phyloP scores from a whole-genome alignment of 176 grass and related monocot species.

The Otatea glauca region DNA sequence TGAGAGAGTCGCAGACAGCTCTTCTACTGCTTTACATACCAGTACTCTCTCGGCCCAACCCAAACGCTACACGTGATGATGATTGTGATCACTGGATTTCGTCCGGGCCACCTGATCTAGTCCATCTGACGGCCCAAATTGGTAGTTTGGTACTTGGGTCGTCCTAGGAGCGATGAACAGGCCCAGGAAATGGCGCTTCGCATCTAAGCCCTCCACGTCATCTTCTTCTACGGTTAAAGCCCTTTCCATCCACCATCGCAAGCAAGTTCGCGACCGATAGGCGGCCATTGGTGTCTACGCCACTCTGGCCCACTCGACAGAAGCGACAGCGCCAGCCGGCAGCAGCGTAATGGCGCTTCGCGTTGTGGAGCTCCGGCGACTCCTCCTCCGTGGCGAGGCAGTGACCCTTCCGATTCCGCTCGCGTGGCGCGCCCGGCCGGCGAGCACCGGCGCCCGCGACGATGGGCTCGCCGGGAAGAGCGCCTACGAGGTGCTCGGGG shows the following conservation, averaged over 20 bases:
- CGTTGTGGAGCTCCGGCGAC: slow-evolving; percentile 44
- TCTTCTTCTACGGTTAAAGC: background rate
- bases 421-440: slow-evolving; percentile 29
- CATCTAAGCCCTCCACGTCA: slow-evolving; percentile 19
- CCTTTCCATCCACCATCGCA: background rate
- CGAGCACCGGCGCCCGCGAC: slow-evolving; percentile 32
- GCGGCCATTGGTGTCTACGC: slow-evolving; percentile 23
- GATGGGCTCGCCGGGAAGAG: slow-evolving; percentile 57
- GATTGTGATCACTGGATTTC: no score
- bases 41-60: background rate
- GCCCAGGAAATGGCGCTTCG: background rate
- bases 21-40: background rate
- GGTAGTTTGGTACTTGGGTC: background rate
- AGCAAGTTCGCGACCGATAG: no score
- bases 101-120: background rate
- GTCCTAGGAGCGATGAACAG: background rate
- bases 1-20: no score
- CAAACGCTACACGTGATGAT: background rate
- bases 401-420: slow-evolving; percentile 18
- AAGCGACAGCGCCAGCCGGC: background rate
- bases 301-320: slow-evolving; percentile 19
- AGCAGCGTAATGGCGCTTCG: slow-evolving; percentile 58
- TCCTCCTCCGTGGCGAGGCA: slow-evolving; percentile 46
- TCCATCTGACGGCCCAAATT: background rate
- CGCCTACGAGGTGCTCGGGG: slow-evolving; percentile 93